Base-by-base conservation (phyloP, 768 basidiomycete species). In the Daedalea quercina region DNA sequence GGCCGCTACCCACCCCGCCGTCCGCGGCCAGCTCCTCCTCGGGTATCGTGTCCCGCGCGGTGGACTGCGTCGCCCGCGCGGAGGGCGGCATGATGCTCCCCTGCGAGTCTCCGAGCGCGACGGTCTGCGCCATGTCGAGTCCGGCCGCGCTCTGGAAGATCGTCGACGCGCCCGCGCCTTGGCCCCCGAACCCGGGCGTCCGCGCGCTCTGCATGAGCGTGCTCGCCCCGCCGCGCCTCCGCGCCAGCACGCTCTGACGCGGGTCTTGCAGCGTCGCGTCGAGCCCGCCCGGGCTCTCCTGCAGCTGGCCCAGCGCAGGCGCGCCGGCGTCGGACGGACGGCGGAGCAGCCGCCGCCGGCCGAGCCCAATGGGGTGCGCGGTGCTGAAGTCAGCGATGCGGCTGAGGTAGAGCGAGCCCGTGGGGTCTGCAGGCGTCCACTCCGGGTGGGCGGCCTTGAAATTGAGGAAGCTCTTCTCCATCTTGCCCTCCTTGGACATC, bases 401-500 rank as follows among this genome's bases (percentile, higher is more conserved):
- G 57, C 79, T 87, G 50, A 98, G 81, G 67, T 93, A 97, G 12
- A 96, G 75, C 1, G 94, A 97, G 12, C 92, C 87, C 3, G 90
- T 80, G 0, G 93, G 92, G 64, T 99, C 94, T 0, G 82, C 76
- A 0, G 95, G 95, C 56, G 81, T 87, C 95, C 95, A 99, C 54
- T 93, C 90, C 11, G 95, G 95, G 70, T 97, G 90, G 1, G 92
- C 87, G 41, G 92, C 92, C 72, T 94, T 95, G 77, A 96, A 96
- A 64, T 89, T 91, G 28, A 95, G 73, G 72, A 96, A 90, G 67
- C 88, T 91, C 73, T 98, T 96, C 76, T 99, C 96, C 94, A 99
- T 97, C 78, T 99, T 99, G 33, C 91, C 91, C 59, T 95, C 88
- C 56, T 89, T 90, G 3, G 89, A 90, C 61, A 88, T 76, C 76